phyloP scores from a whole-genome alignment of 495 filamentous ascomycete genomes.

The Parathielavia appendiculata region DNA sequence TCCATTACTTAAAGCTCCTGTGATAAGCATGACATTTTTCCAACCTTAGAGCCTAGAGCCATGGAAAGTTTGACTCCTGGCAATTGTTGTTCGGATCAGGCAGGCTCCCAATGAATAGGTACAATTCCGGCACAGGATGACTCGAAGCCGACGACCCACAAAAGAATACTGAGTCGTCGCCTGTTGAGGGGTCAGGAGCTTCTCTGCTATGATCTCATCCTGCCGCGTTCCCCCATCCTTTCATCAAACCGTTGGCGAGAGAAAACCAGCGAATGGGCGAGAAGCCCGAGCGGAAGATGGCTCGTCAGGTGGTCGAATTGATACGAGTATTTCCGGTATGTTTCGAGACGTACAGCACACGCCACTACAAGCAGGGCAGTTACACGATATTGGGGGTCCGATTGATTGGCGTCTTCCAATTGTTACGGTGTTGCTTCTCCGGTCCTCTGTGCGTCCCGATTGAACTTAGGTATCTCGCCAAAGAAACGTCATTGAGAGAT shows the following conservation, averaged over 20 bases:
- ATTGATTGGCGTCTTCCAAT: conserved; percentile 11
- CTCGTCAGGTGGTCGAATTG: not conserved
- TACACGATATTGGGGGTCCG: not conserved
- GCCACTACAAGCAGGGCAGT: not conserved
- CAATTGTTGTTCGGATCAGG: conserved; percentile 7
- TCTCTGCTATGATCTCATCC: conserved; percentile 19
- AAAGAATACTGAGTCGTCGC: not conserved
- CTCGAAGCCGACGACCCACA: conserved; percentile 1
- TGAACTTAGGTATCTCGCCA: not conserved
- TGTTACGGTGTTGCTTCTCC: conserved; percentile 8
- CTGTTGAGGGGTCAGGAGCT: too few species aligned
- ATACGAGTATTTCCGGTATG: not conserved
- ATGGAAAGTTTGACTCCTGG: too few species aligned
- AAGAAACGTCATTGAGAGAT: not conserved
- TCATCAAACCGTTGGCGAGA: conserved; percentile 5
- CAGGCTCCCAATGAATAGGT: conserved; percentile 1
- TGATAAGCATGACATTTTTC: not conserved
- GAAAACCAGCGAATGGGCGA: conserved; percentile 14
- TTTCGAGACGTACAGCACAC: too few species aligned
- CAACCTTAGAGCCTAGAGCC: too few species aligned
- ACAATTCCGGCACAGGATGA: not conserved
- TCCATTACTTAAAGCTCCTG: too few species aligned
- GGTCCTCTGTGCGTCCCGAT: not conserved
- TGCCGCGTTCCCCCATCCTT: not conserved
- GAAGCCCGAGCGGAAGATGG: not conserved